A percentile compares a stretch with the other conserved stretches of the same genome.
phyloP scores from a whole-genome alignment of 805 yeast species.

The Blastobotrys robertii region DNA sequence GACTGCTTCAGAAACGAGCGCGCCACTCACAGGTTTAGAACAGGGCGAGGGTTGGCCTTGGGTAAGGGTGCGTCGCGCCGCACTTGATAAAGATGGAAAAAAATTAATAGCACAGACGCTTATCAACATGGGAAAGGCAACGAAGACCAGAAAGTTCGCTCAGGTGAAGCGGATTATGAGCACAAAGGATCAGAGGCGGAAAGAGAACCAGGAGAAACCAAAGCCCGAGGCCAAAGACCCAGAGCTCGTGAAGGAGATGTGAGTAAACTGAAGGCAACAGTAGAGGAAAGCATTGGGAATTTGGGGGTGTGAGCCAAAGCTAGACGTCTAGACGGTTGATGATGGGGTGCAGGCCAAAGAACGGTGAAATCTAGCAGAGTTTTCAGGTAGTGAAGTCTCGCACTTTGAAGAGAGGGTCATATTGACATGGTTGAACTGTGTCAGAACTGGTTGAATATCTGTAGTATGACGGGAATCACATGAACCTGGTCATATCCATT shows the following conservation, averaged over 20 bases:
- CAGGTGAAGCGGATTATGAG: constrained; percentile 74
- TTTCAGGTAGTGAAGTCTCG: no score
- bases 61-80: no score
- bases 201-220: constrained; percentile 14
- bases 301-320: constrained; percentile 31
- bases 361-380: no score
- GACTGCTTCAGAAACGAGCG: no score
- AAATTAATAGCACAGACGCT: neutral
- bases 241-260: constrained; percentile 50
- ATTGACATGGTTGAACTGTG: no score
- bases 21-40: no score
- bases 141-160: constrained; percentile 95
- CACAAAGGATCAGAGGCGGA: constrained; percentile 58
- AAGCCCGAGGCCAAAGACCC: constrained; percentile 45
- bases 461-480: no score
- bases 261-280: constrained; percentile 14
- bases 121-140: constrained; percentile 79
- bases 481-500: no score
- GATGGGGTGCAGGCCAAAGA: constrained; percentile 35
- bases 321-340: constrained; percentile 69
- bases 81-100: neutral
- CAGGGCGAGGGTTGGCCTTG: no score
- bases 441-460: no score
- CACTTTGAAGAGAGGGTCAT: no score
- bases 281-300: constrained; percentile 36